Base-by-base conservation (phyloP, 495 filamentous ascomycete species). In the Tirmania nivea region DNA sequence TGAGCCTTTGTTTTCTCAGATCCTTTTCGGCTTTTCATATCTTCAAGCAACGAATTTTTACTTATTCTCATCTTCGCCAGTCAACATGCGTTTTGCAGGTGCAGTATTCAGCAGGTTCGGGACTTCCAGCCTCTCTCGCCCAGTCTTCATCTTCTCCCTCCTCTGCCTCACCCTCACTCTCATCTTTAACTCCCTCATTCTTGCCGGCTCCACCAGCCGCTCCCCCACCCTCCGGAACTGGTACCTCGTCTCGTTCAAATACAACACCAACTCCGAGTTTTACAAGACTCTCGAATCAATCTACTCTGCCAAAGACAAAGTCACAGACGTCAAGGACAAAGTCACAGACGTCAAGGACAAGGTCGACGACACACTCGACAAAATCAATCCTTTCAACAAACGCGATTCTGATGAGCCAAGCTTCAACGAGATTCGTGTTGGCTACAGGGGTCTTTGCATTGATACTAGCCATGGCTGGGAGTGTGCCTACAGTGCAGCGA, bases 111-210 rank as follows among this genome's bases (percentile, higher is more conserved):
- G 45, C 36, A 39, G 16, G 0, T 48, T 56, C 8, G 45, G 49
- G 2, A 25, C 21, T 19, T 19, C 35, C 3, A 36, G 35, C n/a
- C 19, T 10, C 53, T 25, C 48, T 19, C 39, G 39, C 39, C 62
- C 52, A 45, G 51, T 54, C 31, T 55, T 62, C 7, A 45, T 62
- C 8, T 56, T 62, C 55, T 42, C 50, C 48, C 16, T 62, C 12
- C 39, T 59, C 19, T 20, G 51, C 37, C 47, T 62, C 11, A 59
- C 60, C 5, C 58, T 62, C 50, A 62, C 59, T n/a, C 54, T 69
- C 66, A 45, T 62, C 68, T 42, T 67, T 67, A 42, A 70, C 63
- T 39, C 67, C 66, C 34, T 70, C 66, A 50, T 65, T 67, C 47
- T 62, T 11, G 52, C 56, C 9, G 60, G 60, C 47, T 12, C 48